phyloP scores from a whole-genome alignment of 352 stramenopile genomes.

The Pythium folliculosum region DNA sequence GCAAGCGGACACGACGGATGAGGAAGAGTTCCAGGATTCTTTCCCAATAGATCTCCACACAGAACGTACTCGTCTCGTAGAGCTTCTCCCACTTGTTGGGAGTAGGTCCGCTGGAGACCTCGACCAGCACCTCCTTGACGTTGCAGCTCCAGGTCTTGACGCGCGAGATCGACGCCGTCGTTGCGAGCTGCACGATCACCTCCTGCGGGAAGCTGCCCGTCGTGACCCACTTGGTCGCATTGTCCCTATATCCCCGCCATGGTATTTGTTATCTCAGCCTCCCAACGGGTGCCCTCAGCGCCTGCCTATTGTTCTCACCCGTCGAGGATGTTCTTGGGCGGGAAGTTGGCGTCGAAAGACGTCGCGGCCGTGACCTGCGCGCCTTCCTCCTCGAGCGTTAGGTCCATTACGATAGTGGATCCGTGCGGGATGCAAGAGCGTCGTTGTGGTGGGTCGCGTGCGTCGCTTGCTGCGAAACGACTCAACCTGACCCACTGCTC shows the following conservation, averaged over 20 bases:
- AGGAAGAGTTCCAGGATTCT: no score
- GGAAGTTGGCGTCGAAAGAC: conserved; percentile 70
- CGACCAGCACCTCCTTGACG: conserved; percentile 68
- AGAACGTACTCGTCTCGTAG: conserved; percentile 61
- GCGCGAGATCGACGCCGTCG: conserved; percentile 68
- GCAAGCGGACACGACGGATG: neutral
- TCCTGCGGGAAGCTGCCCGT: conserved; percentile 82
- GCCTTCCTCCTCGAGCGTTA: conserved; percentile 80
- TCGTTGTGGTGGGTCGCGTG: neutral
- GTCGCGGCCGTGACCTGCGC: conserved; percentile 80
- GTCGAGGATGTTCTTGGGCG: conserved; percentile 79
- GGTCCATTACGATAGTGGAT: conserved; percentile 49
- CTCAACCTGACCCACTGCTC: no score
- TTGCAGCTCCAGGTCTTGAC: conserved; percentile 84
- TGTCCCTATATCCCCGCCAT: conserved; percentile 44
- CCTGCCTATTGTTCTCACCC: conserved; percentile 39
- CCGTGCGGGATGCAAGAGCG: neutral
- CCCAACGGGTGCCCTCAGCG: neutral
- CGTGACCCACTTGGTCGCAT: conserved; percentile 81
- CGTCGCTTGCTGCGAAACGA: neutral
- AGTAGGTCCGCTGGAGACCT: conserved; percentile 65
- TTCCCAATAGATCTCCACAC: neutral
- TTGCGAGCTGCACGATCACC: conserved; percentile 80
- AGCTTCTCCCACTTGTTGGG: conserved; percentile 84
- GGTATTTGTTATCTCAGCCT: no score